Evolutionary conservation across 176 grass and related monocot species (phyloP), one percentile per base, ranked within the genome.

Genomic region (Musa acuminata): DNA sequence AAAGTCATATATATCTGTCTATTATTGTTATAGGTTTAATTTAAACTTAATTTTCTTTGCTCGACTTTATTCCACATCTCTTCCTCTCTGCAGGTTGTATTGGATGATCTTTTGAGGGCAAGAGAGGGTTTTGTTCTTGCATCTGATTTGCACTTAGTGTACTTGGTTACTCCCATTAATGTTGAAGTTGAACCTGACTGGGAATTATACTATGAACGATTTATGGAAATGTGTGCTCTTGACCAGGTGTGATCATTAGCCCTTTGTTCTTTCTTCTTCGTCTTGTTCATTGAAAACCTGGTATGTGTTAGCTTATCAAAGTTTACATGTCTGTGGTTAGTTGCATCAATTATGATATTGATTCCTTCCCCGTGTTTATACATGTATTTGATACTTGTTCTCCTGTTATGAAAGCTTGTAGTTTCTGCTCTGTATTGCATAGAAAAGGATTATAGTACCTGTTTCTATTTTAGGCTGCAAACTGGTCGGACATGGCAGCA

Each of bases 71-170:
- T 49, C 13, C 68, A n/a, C 71, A 85, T 81, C 64, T 75, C 12
- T 51, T 57, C 58, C 23, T 52, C 1, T 64, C 48, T 73, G 72
- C 81, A 97, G 93, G 84, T 90, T 70, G 93, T 97, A 63, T 80
- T 97, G 65, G 90, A 97, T 81, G 93, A 97, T 90, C 83, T 97
- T 86, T 87, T 84, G 25, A 93, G 90, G 60, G 93, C 93, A 85
- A 92, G 93, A 80, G 93, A 97, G 86, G 93, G 89, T 59, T 97
- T 97, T 80, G 87, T 97, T 79, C 71, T 97, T 49, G 88, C 93
- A 59, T 97, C 87, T 75, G 93, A 97, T 90, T 88, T 97, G 80
- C 93, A 97, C 86, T 88, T 97, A 66, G 93, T 97, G 71, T 97
- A 90, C 78, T 76, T 97, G 58, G 90, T 97, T 70, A 97, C 93